Base-by-base conservation (phyloP, 2,329 filamentous ascomycete species). In the Nemania sp. region DNA sequence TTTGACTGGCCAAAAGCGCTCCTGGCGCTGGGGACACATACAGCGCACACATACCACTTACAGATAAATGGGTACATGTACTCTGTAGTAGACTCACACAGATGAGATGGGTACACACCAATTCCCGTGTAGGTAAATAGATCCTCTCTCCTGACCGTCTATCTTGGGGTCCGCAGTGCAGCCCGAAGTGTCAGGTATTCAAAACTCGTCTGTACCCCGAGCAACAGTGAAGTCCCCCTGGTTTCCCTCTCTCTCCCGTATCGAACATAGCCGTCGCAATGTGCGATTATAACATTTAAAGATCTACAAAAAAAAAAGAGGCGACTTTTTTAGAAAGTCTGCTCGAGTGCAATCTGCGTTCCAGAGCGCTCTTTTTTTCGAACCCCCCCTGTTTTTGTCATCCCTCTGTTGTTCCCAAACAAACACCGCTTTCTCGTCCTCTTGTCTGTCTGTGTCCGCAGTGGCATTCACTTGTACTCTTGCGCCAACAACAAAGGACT, bases 401-500 rank as follows among this genome's bases (percentile, higher is more conserved):
- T 64, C 45, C 62, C 62, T 68, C 56, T 52, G 32, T 59, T 41
- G 18, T 20, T 26, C 29, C 29, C 53, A 55, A 32, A 64, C 67
- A 67, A 67, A 1, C 71, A 70, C 70, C 55, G 5, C 38, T 56
- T 18, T 61, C 49, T 51, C 41, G 41, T 65, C 53, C 43, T 59
- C 51, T 66, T 70, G 68, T 71, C 62, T 69, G 63, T 73, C 62
- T 69, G 63, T 73, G 73, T 75, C 77, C 79, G 80, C 81, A 81
- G 82, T 82, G 82, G 81, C 83, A 85, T 85, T 84, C 77, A 82
- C 80, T 85, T 85, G 83, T 80, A 81, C 82, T 83, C 81, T 84
- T 71, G 80, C 81, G 81, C 79, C 74, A 69, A 72, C 70, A 70
- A 64, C 65, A 62, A 70, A 72, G 61, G 54, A 41, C 62, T 63